These are phyloP conservation scores for Kodamaea jinghongensis DNA, from an alignment of 805 yeast species.

Conservation along the genomic window DNA sequence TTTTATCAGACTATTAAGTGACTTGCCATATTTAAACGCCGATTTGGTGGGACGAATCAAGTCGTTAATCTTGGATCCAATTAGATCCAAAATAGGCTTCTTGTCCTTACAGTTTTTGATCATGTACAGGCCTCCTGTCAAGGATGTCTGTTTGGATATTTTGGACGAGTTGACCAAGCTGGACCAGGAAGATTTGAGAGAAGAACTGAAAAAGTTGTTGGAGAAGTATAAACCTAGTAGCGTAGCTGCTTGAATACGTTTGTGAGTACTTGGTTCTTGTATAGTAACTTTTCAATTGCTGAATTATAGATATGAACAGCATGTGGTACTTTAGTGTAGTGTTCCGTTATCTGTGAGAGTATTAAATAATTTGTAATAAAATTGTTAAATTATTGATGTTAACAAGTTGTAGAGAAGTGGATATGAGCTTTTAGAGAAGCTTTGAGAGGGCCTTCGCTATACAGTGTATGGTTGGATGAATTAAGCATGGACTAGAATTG, in stretches of 20 bases:
- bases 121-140: slow-evolving; percentile 88
- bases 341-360: too few relatives aligned
- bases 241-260: background rate
- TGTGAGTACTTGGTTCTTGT: too few relatives aligned
- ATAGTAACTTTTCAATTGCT: too few relatives aligned
- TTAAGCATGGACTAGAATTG: too few relatives aligned
- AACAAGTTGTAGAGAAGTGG: too few relatives aligned
- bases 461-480: too few relatives aligned
- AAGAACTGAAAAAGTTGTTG: slow-evolving; percentile 45
- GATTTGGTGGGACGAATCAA: slow-evolving; percentile 62
- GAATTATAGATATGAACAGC: too few relatives aligned
- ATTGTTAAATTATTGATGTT: too few relatives aligned
- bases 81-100: slow-evolving; percentile 74
- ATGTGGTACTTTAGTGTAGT: too few relatives aligned
- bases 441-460: too few relatives aligned
- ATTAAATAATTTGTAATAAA: too few relatives aligned
- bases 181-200: slow-evolving; percentile 50
- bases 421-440: too few relatives aligned
- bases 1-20: slow-evolving; percentile 81
- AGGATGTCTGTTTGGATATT: slow-evolving; percentile 48
- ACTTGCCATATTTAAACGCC: slow-evolving; percentile 72
- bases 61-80: slow-evolving; percentile 82
- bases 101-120: slow-evolving; percentile 78
- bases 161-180: slow-evolving; percentile 43
- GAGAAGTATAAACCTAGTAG: slow-evolving; percentile 36